Evolutionary conservation across 2,329 filamentous ascomycete species (phyloP).

Genomic region (Zopfia rhizophila): DNA sequence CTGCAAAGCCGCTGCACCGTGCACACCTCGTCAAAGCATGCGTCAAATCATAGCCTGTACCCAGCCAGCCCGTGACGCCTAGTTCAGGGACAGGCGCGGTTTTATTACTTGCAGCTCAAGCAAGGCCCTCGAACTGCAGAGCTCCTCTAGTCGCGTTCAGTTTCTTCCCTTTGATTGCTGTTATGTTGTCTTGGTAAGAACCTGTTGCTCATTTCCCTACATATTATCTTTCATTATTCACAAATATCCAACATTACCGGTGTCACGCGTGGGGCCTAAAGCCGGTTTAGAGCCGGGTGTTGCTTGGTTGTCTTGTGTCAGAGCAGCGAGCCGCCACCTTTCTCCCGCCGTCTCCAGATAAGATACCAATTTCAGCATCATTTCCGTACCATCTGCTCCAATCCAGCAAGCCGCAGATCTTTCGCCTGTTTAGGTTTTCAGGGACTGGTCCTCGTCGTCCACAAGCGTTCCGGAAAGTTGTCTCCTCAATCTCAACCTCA

Average conservation of each 20-base stretch:
- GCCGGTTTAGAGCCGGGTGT: conserved; percentile 37
- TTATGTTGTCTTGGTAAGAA: conserved; percentile 16
- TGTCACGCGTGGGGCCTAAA: conserved; percentile 41
- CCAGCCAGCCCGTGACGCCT: conserved; percentile 38
- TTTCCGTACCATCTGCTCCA: conserved; percentile 42
- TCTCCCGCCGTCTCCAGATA: conserved; percentile 43
- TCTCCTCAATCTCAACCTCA: conserved; percentile 24
- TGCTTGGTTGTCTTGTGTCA: conserved; percentile 21
- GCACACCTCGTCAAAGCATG: conserved; percentile 32
- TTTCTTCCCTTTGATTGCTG: conserved; percentile 35
- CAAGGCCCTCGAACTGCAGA: conserved; percentile 23
- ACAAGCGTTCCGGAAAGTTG: conserved; percentile 30
- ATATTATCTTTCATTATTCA: conserved; percentile 33
- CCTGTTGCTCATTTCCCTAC: conserved; percentile 9
- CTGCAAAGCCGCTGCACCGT: conserved; percentile 44
- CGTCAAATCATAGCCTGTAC: conserved; percentile 42
- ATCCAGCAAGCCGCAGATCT: conserved; percentile 43
- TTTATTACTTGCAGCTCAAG: conserved; percentile 34
- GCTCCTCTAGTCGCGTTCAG: conserved; percentile 33
- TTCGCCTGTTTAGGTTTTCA: conserved; percentile 35
- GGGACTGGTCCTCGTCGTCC: conserved; percentile 33
- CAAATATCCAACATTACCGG: conserved; percentile 47
- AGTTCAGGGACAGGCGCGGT: conserved; percentile 44
- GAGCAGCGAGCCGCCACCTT: conserved; percentile 35
- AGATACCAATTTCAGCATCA: conserved; percentile 45